Conservation (phyloP, 2,329 filamentous ascomycete genomes). For the Xylaria polymorpha region DNA sequence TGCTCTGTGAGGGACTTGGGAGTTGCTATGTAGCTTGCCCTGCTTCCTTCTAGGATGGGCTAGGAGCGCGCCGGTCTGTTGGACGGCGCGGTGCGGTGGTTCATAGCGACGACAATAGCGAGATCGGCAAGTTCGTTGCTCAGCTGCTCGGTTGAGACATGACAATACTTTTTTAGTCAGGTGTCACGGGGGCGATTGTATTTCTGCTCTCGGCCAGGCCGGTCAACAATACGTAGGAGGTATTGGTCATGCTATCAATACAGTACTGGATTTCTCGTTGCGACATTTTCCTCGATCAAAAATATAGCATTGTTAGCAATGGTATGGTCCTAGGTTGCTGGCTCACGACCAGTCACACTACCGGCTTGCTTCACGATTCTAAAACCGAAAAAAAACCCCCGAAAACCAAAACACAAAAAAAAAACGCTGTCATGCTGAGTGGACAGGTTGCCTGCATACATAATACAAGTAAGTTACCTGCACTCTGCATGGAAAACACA, state of each 20-base stretch:
- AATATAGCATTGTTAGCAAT: neutral
- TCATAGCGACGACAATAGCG: conserved; percentile 6
- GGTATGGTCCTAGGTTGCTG: neutral
- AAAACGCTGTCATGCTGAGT: conserved; percentile 6
- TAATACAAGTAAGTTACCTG: neutral
- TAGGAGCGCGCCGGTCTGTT: conserved; percentile 7
- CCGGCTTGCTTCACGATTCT: conserved; percentile 8
- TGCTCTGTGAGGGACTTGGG: neutral
- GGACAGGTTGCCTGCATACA: conserved; percentile 14
- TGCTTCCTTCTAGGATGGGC: neutral
- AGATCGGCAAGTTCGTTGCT: conserved; percentile 20
- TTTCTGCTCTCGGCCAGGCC: conserved; percentile 29
- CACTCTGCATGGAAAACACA: neutral
- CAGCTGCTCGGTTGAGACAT: conserved; percentile 1
- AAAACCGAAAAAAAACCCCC: too few relatives aligned
- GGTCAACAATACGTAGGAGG: conserved; percentile 5
- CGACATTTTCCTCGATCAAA: neutral
- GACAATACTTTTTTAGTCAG: conserved; percentile 9
- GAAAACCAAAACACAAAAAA: neutral
- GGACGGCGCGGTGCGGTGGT: conserved; percentile 1
- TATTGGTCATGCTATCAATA: conserved; percentile 16
- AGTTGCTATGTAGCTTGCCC: conserved; percentile 10
- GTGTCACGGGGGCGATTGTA: conserved; percentile 15
- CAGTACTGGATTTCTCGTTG: neutral
- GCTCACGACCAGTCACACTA: conserved; percentile 11